phyloP scores from a whole-genome alignment of 805 yeast species.

The Hermanozyma aechmeae region DNA sequence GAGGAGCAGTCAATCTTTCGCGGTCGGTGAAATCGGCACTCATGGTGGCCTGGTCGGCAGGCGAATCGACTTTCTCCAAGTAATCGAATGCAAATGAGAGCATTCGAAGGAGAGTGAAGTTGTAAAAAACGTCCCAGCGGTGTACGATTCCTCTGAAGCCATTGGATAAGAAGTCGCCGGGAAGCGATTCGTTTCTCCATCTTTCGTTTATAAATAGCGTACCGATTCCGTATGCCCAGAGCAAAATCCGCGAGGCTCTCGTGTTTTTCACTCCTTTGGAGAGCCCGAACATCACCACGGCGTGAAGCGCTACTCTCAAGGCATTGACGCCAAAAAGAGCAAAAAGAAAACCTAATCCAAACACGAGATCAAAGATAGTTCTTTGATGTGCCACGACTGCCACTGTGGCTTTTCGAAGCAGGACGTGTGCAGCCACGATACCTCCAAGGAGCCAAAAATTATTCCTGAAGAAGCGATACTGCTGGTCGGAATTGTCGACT shows the following conservation, averaged over 20 bases:
- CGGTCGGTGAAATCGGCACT: slow-evolving; percentile 39
- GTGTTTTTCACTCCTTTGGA: slow-evolving; percentile 27
- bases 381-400: slow-evolving; percentile 21
- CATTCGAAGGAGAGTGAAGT: slow-evolving; percentile 78
- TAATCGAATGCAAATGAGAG: slow-evolving; percentile 79
- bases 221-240: slow-evolving; percentile 78
- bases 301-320: slow-evolving; percentile 51
- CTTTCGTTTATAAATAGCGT: slow-evolving; percentile 71
- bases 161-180: slow-evolving; percentile 48
- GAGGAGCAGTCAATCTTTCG: slow-evolving; percentile 55
- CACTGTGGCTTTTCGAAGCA: slow-evolving; percentile 31
- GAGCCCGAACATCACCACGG: slow-evolving; percentile 43
- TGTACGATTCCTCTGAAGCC: slow-evolving; percentile 66
- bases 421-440: slow-evolving; percentile 46
- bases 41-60: background rate
- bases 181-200: slow-evolving; percentile 46
- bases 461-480: slow-evolving; percentile 80
- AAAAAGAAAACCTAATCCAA: slow-evolving; percentile 59
- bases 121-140: slow-evolving; percentile 95
- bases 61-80: slow-evolving; percentile 26
- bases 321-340: slow-evolving; percentile 77
- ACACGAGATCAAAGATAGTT: slow-evolving; percentile 58
- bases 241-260: slow-evolving; percentile 28
- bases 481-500: slow-evolving; percentile 88
- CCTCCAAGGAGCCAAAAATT: slow-evolving; percentile 58